Evolutionary conservation across 2,329 filamentous ascomycete species (phyloP), one percentile per base, ranked within the genome.

Genomic region (Sphaerulina musiva): DNA sequence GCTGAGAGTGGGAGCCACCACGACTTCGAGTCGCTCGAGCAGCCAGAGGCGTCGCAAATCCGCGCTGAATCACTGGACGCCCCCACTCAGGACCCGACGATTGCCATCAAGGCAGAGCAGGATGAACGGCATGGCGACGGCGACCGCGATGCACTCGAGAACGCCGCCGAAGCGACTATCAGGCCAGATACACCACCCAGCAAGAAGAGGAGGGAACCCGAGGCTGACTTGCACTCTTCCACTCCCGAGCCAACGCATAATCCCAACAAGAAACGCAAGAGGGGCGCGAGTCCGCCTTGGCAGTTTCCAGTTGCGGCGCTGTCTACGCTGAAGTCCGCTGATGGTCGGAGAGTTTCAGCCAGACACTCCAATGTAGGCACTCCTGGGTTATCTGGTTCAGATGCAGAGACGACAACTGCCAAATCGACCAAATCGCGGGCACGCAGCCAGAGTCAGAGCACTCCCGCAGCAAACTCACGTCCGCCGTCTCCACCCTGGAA

Each of bases 401-500:
- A 66, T 32, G 58, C 56, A 17, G 39, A 53, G n/a, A 43, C 43
- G 9, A 31, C 23, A 34, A 40, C 42, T 8, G 36, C 40, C 29
- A 31, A 40, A 45, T 40, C 41, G 20, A 38, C 48, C 41, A 38
- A 38, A n/a, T 38, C 34, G 34, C 34, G 34, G 34, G 34, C 10
- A 38, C 55, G 62, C 17, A 53, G 40, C 10, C 57, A 61, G 6
- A 65, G 64, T 47, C 59, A 62, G 45, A 59, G 61, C 20, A 53
- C 43, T 23, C 53, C 58, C 9, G 53, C 55, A 4, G 60, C 64
- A 52, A 59, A 71, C 55, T 69, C 75, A 58, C 71, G 76, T 73
- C 74, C 76, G 50, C 78, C 80, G 56, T 97, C 92, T 59, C 93
- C 93, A 61, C 93, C 93, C 20, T 98, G 93, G 93, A 97, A 93